Percentiles rank a stretch among this genome's conserved stretches.
phyloP scores from a whole-genome alignment of 495 filamentous ascomycete genomes.

The Tuber magnatum region DNA sequence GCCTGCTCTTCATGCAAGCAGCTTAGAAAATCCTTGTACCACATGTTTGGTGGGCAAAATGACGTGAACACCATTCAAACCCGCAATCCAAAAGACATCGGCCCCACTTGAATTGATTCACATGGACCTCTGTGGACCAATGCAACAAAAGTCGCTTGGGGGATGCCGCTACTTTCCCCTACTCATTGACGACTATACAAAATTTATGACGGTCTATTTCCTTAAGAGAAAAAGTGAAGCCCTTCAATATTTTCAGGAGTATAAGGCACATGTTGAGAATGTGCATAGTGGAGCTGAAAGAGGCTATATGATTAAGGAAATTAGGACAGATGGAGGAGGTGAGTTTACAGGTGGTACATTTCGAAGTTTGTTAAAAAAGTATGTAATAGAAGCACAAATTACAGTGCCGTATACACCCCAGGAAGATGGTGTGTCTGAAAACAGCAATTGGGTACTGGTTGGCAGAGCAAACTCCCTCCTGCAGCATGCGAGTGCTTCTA shows the following conservation, averaged over 20 bases:
- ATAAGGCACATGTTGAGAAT: neutral
- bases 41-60: too few species aligned
- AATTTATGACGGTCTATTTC: neutral
- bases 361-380: neutral
- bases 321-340: neutral
- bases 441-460: neutral
- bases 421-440: neutral
- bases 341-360: neutral
- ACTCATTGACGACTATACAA: too few species aligned
- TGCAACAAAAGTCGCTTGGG: too few species aligned
- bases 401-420: neutral
- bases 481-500: neutral
- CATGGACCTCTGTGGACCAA: too few species aligned
- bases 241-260: accelerated
- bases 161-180: too few species aligned
- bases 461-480: too few species aligned
- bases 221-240: neutral
- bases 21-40: too few species aligned
- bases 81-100: too few species aligned
- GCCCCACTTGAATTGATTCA: too few species aligned
- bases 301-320: neutral
- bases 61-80: too few species aligned
- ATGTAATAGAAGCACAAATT: neutral
- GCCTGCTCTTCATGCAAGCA: too few species aligned
- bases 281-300: neutral